Evolutionary conservation across 805 yeast genomes (phyloP).

Genomic region (Lipomyces orientalis): DNA sequence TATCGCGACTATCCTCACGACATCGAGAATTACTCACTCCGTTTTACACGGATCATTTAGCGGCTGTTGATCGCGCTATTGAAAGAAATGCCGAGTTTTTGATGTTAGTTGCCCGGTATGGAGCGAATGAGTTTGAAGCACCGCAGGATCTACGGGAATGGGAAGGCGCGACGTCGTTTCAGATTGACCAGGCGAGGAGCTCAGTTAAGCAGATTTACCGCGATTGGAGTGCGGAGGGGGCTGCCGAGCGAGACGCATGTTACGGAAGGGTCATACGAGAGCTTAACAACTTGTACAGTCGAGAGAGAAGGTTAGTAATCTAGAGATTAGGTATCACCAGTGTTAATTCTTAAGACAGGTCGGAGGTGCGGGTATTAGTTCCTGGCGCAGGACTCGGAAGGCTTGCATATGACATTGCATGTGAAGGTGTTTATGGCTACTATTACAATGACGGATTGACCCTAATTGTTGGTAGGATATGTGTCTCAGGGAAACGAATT

Average conservation of each 20-base stretch:
- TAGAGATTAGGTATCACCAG: not conserved
- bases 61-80: conserved; percentile 30
- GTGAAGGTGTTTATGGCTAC: conserved; percentile 12
- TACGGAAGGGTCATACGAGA: conserved; percentile 57
- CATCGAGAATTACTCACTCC: conserved; percentile 22
- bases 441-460: not conserved
- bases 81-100: conserved; percentile 38
- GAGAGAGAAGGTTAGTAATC: conserved; percentile 15
- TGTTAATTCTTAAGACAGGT: conserved; percentile 37
- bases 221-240: conserved; percentile 70
- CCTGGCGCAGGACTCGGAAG: conserved; percentile 93
- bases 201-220: conserved; percentile 71
- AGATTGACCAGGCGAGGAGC: conserved; percentile 27
- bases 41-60: conserved; percentile 21
- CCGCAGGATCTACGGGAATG: conserved; percentile 36
- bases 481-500: conserved; percentile 76
- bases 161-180: conserved; percentile 24
- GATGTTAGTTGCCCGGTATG: conserved; percentile 36
- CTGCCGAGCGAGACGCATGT: conserved; percentile 59
- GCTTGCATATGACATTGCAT: conserved; percentile 63
- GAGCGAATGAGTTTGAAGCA: conserved; percentile 38
- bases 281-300: conserved; percentile 47
- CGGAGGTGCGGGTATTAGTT: conserved; percentile 53
- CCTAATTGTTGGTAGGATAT: conserved; percentile 43
- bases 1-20: conserved; percentile 1